Base-by-base conservation (phyloP, 169 alveolate genomes). In the Eimeria mitis region DNA sequence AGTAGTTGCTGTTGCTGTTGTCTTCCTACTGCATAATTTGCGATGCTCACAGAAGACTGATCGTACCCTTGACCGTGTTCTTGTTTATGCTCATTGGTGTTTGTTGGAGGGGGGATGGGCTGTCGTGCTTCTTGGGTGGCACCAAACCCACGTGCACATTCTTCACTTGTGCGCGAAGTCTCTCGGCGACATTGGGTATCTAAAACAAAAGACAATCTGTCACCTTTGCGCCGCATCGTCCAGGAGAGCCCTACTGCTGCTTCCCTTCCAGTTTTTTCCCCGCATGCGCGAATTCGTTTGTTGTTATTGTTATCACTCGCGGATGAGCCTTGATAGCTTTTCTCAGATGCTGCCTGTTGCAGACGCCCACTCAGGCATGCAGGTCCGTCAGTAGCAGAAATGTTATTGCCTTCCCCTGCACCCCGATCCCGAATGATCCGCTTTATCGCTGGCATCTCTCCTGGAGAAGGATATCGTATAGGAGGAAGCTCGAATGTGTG, bases 401-500 rank as follows among this genome's bases (percentile, higher is more conserved):
- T 9, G 47, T 8, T 76, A 28, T 31, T 52, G 21, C 76, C 59
- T 83, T 49, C 47, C 54, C 56, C 90, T 56, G 90, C 13, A 49
- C 23, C 75, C 54, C 59, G 7, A 13, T 47, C 42, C 88, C 65
- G n/a, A 44, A 42, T 28, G 28, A 21, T 78, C 68, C 49, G 49
- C 9, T 28, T 31, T 3, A 47, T 42, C 68, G 92, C 21, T 63
- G 76, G n/a, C 68, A 68, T 4, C 59, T 40, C 28, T 34, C 79
- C 65, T 14, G 76, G 31, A 6, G 31, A n/a, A 9, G 83, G 83
- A 63, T 92, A 63, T 54, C 89, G 92, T n/a, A 47, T 37, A 11
- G 97, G 97, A 8, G 99, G 99, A 7, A 94, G 94, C 95, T 97
- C 98, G 70, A 98, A 89, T 56, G 98, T 97, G 68, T 96, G 89